Base-by-base conservation (phyloP, 1,139 yeast genomes). In the Ogataea hybrid region DNA sequence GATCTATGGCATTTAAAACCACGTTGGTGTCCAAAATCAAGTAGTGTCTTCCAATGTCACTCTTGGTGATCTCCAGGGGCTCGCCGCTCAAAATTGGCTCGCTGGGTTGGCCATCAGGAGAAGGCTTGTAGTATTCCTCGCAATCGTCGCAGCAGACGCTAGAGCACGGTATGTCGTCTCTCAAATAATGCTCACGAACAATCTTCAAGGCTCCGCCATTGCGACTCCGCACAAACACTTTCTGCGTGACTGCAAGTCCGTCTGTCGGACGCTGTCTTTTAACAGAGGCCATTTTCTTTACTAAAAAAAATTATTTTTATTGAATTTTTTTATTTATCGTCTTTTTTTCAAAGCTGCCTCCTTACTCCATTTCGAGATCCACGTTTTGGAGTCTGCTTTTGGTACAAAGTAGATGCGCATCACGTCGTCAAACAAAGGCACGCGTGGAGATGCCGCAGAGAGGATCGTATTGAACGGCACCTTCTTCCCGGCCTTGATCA, bases 151-250 rank as follows among this genome's bases (percentile, higher is more conserved):
- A 94, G 1, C 77, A 70, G 52, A 70, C 71, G 3, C 96, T 87
- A 37, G 84, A 79, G 64, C 98, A 92, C 16, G 97, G 95, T 43
- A 94, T 89, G 63, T 94, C 98, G 42, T 79, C 79, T 61, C 98
- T 75, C 43, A 94, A 70, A 61, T 94, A 94, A 62, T 90, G 97
- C 62, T 94, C 98, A 53, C 97, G 77, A 17, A 89, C 96, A 29
- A 94, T 75, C 62, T 92, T 92, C 32, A 90, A 75, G 5, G 97
- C 97, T 41, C 84, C 83, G 10, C 97, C 97, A 52, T 84, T 81
- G 56, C 92, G 75, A 3, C 97, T 86, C 53, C 96, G 72, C 40
- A 92, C 96, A 67, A 86, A 92, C 15, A 92, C 96, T 63, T 90
- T 92, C 50, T 89, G 92, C 0, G 96, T 82, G 22, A 84, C 94